These are phyloP conservation scores for Tetrastigma voinierianum DNA, from an alignment of 164 flowering plant genomes.

Conservation along the genomic window DNA sequence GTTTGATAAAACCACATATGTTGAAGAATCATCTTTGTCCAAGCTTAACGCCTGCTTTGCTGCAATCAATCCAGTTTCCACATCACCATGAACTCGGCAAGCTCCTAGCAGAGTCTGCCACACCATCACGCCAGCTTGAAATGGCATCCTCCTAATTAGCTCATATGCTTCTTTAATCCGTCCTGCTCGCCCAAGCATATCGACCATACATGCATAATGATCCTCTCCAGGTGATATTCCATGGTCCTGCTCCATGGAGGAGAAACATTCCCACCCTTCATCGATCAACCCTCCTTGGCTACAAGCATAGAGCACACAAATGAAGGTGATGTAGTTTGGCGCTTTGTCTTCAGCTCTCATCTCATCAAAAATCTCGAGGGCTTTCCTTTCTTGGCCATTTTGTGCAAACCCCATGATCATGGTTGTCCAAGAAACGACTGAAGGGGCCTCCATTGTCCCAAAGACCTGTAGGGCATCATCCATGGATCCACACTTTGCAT, in stretches of 20 bases:
- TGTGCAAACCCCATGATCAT: conserved; percentile 80
- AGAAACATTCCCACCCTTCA: conserved; percentile 59
- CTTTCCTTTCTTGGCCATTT: conserved; percentile 55
- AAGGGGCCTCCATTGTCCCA: conserved; percentile 35
- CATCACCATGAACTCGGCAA: conserved; percentile 58
- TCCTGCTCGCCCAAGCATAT: conserved; percentile 68
- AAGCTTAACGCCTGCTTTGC: conserved; percentile 50
- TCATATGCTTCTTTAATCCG: conserved; percentile 59
- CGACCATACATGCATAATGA: conserved; percentile 78
- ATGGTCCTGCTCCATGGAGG: conserved; percentile 43
- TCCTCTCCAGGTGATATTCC: conserved; percentile 70
- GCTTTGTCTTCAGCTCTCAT: conserved; percentile 42
- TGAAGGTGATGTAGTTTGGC: conserved; percentile 70
- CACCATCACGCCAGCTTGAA: conserved; percentile 49
- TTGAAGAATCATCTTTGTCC: conserved; percentile 55
- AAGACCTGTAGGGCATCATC: conserved; percentile 55
- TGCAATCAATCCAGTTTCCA: conserved; percentile 58
- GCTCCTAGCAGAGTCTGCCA: conserved; percentile 83
- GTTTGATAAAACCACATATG: conserved; percentile 64
- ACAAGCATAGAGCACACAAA: conserved; percentile 79
- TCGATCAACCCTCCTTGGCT: conserved; percentile 64
- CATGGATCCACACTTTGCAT: conserved; percentile 75
- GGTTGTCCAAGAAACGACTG: conserved; percentile 75
- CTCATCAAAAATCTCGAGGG: conserved; percentile 50
- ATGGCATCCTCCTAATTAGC: conserved; percentile 56